Evolutionary conservation across 345 rosid species (phyloP).

Genomic region (Murraya paniculata): DNA sequence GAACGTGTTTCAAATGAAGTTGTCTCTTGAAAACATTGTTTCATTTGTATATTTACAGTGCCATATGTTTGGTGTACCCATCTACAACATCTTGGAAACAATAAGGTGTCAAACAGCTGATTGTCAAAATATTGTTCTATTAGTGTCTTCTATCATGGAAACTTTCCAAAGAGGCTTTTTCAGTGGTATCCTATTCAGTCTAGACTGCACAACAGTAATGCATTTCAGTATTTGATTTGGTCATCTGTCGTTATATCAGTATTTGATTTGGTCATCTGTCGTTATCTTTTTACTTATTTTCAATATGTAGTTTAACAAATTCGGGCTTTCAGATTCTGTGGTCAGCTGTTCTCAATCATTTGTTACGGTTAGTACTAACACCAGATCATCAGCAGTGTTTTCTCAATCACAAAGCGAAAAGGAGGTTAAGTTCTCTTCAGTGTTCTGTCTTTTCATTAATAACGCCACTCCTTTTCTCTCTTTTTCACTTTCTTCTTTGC

Average conservation of each 20-base stretch:
- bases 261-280: neutral
- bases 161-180: neutral
- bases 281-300: neutral
- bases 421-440: conserved; percentile 18
- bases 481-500: neutral
- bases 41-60: neutral
- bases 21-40: neutral
- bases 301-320: neutral
- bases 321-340: conserved; percentile 7
- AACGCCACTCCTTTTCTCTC: neutral
- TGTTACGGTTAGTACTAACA: neutral
- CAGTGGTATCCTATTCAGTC: neutral
- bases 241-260: no score
- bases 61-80: neutral
- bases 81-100: neutral
- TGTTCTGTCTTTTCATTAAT: neutral
- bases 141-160: neutral
- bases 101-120: neutral
- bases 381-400: conserved; percentile 16
- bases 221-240: neutral
- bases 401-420: conserved; percentile 18
- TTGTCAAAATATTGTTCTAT: neutral
- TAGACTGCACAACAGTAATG: neutral
- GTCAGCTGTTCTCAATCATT: conserved; percentile 19
- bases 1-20: neutral